phyloP scores from a whole-genome alignment of 176 grass and related monocot species.

The Microstegium vimineum region DNA sequence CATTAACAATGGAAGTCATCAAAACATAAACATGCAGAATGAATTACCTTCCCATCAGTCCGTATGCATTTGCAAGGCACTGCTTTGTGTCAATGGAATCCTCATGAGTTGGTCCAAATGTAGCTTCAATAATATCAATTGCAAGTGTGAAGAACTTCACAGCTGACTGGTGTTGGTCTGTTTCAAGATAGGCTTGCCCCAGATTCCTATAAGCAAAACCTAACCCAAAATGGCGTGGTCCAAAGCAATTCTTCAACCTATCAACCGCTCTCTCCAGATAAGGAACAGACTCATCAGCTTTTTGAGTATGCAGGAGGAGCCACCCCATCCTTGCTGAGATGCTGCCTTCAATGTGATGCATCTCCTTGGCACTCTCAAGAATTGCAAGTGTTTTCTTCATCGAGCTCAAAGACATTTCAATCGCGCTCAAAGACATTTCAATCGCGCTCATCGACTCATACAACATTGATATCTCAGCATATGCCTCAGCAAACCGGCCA shows the following conservation, averaged over 20 bases:
- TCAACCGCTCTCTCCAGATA: constrained; percentile 65
- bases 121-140: constrained; percentile 50
- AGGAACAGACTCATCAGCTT: constrained; percentile 50
- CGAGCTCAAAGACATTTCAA: constrained; percentile 56
- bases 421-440: constrained; percentile 44
- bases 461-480: constrained; percentile 57
- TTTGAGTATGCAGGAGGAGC: constrained; percentile 56
- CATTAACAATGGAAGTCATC: neutral
- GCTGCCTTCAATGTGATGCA: constrained; percentile 59
- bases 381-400: constrained; percentile 63
- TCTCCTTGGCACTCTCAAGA: constrained; percentile 37
- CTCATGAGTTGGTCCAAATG: constrained; percentile 55
- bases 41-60: constrained; percentile 61
- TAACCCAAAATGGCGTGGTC: constrained; percentile 55
- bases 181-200: constrained; percentile 51
- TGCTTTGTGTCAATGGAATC: constrained; percentile 64
- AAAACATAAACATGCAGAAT: constrained; percentile 4
- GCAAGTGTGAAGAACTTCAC: constrained; percentile 44
- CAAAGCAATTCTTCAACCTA: constrained; percentile 68
- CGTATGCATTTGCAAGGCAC: constrained; percentile 71
- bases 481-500: constrained; percentile 32
- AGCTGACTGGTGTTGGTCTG: constrained; percentile 33
- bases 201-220: constrained; percentile 82
- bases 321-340: constrained; percentile 64
- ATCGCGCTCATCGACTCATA: constrained; percentile 57